Evolutionary conservation across 805 yeast species (phyloP).

Genomic region (Wickerhamiella hasegawae): DNA sequence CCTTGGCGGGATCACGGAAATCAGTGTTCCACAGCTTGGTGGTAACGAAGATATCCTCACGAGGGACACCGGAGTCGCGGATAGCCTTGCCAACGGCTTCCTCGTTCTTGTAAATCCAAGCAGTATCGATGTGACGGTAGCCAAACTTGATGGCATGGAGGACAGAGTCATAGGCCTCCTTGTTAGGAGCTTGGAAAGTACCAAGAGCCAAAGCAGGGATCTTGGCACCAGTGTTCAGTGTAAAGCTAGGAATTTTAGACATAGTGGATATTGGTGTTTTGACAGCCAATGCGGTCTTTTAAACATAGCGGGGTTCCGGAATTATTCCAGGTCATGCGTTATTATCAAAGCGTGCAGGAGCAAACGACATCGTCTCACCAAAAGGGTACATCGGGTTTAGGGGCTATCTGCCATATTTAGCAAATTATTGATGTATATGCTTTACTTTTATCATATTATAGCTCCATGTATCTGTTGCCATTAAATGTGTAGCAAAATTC

Average conservation of each 20-base stretch:
- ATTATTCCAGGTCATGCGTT: no score
- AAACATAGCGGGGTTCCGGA: no score
- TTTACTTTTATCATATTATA: no score
- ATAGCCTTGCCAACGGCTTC: conserved; percentile 44
- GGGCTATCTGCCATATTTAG: no score
- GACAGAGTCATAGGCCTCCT: conserved; percentile 35
- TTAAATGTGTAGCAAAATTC: no score
- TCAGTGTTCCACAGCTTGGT: conserved; percentile 41
- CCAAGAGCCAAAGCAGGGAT: conserved; percentile 64
- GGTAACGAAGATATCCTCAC: conserved; percentile 43
- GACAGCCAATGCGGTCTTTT: no score
- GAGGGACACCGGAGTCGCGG: conserved; percentile 24
- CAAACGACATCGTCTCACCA: no score
- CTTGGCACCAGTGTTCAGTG: conserved; percentile 37
- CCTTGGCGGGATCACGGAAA: conserved; percentile 27
- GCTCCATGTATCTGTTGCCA: no score
- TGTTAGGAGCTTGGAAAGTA: conserved; percentile 36
- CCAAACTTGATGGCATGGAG: conserved; percentile 48
- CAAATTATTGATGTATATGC: no score
- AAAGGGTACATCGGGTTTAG: no score
- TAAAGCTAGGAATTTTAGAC: conserved; percentile 18
- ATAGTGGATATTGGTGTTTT: no score
- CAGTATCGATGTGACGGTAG: conserved; percentile 62
- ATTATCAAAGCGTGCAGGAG: no score
- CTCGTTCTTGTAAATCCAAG: conserved; percentile 56